These are phyloP conservation scores for Skeletonema grethae DNA, from an alignment of 108 stramenopile species.

Conservation along the genomic window DNA sequence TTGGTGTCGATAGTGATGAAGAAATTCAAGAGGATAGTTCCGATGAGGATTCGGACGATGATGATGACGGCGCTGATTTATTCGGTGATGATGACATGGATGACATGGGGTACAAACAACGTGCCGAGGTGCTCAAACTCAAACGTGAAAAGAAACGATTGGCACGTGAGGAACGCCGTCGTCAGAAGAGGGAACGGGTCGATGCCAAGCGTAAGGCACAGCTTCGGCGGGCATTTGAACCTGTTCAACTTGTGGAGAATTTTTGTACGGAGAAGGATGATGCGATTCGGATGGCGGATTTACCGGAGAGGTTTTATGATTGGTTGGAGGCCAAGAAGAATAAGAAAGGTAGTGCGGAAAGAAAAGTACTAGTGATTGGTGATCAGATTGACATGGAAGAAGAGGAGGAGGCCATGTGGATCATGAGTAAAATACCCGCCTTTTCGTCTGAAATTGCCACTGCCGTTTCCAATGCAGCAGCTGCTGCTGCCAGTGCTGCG, in stretches of 20 bases:
- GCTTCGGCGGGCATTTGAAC: constrained; percentile 84
- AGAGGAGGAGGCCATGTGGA: constrained; percentile 83
- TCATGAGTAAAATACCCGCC: constrained; percentile 73
- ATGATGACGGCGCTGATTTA: constrained; percentile 27
- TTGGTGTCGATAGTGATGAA: constrained; percentile 75
- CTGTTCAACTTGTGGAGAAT: constrained; percentile 88
- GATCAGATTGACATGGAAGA: constrained; percentile 63
- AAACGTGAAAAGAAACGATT: constrained; percentile 75
- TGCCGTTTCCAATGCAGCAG: constrained; percentile 13
- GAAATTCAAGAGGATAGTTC: constrained; percentile 53
- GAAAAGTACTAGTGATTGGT: constrained; percentile 24
- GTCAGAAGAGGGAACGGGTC: constrained; percentile 47
- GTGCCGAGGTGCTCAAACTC: constrained; percentile 72
- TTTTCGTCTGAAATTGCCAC: constrained; percentile 65
- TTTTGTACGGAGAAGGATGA: constrained; percentile 93
- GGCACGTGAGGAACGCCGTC: constrained; percentile 61
- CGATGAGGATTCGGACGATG: constrained; percentile 44
- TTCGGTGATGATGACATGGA: constrained; percentile 64
- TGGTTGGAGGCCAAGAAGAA: constrained; percentile 57
- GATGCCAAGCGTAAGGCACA: constrained; percentile 74
- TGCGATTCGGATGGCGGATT: constrained; percentile 71
- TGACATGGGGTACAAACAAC: constrained; percentile 53
- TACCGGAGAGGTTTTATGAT: constrained; percentile 83
- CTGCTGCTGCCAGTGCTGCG: background rate
- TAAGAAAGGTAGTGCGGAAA: constrained; percentile 14